Evolutionary conservation across 164 flowering plant species (phyloP).

Genomic region (Taxillus chinensis): DNA sequence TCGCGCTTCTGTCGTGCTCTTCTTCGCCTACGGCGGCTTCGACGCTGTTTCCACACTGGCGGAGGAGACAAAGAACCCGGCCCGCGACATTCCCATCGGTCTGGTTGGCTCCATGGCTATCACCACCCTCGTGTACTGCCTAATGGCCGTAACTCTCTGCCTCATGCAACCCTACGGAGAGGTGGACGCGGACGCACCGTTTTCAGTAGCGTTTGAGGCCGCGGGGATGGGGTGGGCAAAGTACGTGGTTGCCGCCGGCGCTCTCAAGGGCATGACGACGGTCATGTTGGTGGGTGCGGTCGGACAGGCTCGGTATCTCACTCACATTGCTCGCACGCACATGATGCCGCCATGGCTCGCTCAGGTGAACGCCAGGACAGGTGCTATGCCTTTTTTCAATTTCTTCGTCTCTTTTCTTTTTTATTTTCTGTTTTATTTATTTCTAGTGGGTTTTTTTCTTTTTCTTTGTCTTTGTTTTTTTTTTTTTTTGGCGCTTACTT

Average conservation of each 20-base stretch:
- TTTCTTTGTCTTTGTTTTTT: too few species aligned
- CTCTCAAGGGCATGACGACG: conserved; percentile 49
- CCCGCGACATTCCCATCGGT: conserved; percentile 56
- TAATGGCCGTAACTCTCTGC: conserved; percentile 36
- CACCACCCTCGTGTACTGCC: conserved; percentile 30
- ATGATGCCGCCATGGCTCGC: conserved; percentile 52
- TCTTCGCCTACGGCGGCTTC: conserved; percentile 55
- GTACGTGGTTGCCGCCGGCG: conserved; percentile 44
- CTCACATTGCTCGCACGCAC: conserved; percentile 59
- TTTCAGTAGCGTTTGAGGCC: conserved; percentile 35
- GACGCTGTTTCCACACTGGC: conserved; percentile 64
- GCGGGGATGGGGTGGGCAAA: conserved; percentile 52
- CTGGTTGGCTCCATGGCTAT: conserved; percentile 52
- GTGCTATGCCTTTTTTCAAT: neutral
- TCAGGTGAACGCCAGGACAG: conserved; percentile 25
- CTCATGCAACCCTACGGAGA: conserved; percentile 34
- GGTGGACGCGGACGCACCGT: conserved; percentile 38
- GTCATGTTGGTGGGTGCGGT: conserved; percentile 35
- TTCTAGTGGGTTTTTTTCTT: too few species aligned
- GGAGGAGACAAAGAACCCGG: conserved; percentile 65
- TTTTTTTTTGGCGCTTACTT: too few species aligned
- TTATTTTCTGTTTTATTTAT: too few species aligned
- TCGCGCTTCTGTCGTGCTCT: conserved; percentile 51
- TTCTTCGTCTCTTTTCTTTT: too few species aligned
- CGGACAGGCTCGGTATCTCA: conserved; percentile 57